These are phyloP conservation scores for Trichoderma sp. DNA, from an alignment of 2,329 filamentous ascomycete genomes.

Conservation along the genomic window DNA sequence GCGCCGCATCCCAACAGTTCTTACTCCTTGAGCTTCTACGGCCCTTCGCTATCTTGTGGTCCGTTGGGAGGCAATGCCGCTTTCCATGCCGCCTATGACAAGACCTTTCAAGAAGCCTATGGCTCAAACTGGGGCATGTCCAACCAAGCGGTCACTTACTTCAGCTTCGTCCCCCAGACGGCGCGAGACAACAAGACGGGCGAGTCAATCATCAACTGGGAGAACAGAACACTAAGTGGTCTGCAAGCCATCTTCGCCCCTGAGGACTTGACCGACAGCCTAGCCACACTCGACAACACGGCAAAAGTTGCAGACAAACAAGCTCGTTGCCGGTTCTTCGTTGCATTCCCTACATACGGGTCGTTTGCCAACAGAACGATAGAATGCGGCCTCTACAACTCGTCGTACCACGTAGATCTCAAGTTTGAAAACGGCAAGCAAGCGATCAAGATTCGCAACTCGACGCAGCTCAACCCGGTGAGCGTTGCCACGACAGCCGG, in stretches of 20 bases:
- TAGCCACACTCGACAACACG: neutral
- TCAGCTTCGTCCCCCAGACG: constrained; percentile 1
- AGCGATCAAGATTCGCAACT: neutral
- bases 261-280: neutral
- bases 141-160: neutral
- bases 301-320: neutral
- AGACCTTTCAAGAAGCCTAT: neutral
- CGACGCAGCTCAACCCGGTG: constrained; percentile 2
- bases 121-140: neutral
- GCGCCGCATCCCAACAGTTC: neutral
- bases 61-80: neutral
- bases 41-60: neutral
- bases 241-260: neutral
- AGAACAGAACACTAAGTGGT: constrained; percentile 5
- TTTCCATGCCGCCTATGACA: constrained; percentile 3
- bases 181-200: constrained; percentile 2
- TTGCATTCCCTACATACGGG: neutral
- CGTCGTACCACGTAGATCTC: neutral
- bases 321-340: constrained; percentile 1
- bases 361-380: neutral
- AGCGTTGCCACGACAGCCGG: neutral
- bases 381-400: constrained; percentile 1
- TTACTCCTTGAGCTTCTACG: neutral
- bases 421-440: neutral
- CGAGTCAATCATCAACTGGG: constrained; percentile 1